Evolutionary conservation across 441 rosid species (phyloP), one percentile per base, ranked within the genome.

Genomic region (Mallotus japonicus): DNA sequence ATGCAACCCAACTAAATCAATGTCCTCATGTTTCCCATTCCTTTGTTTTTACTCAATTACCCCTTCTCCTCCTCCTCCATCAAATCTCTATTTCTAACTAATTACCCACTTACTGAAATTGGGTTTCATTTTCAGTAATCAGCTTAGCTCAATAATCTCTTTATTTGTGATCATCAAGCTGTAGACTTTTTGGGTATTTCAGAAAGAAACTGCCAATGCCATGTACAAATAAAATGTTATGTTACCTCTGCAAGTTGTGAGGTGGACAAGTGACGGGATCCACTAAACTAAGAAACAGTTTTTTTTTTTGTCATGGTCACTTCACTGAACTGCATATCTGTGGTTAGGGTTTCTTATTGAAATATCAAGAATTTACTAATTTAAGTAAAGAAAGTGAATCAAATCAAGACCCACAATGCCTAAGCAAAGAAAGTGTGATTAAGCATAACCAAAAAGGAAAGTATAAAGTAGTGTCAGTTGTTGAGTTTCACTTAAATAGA

Each of bases 1-100:
- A 81, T 79, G 76, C 82, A 69, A 58, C 65, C 83, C 65, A 71
- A 65, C 79, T 78, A 69, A 67, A 22, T 32, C 47, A 60, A 57
- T 46, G 22, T 37, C 28, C 59, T 61, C 8, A 11, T 64, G 4
- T 12, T 5, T 16, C 14, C 14, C 46, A 16, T 64, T 56, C 37
- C 19, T 47, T 24, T 16, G 9, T 4, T 49, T 71, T 78, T 72
- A n/a, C 73, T 59, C 54, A n/a, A 14, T 17, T 67, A 11, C 54
- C 67, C 49, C 28, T 19, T 8, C 6, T 49, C 20, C 20, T 42
- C 20, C 20, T 42, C 72, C 13, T 8, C 16, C 17, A 0, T 2
- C 7, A 28, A 8, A 16, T 62, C 19, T 14, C 60, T 2, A 44
- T 44, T 54, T n/a, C 12, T 6, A 13, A 51, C 56, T 51, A 51